phyloP scores from a whole-genome alignment of 768 basidiomycete genomes.

The Mycena chlorophos region DNA sequence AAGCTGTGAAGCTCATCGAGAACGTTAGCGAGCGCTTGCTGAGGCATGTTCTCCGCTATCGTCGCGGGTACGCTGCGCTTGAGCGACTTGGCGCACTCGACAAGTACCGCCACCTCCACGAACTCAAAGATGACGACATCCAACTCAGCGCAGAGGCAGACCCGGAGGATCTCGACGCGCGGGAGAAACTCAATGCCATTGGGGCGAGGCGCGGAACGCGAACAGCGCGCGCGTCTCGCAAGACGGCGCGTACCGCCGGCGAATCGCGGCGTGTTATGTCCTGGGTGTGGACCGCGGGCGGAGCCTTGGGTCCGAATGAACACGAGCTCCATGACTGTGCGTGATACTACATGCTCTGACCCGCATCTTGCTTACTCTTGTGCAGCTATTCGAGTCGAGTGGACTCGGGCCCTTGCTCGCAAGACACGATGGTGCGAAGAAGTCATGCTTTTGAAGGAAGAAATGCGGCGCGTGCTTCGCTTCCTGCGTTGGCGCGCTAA shows the following conservation, averaged over 20 bases:
- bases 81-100: neutral
- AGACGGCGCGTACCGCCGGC: neutral
- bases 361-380: neutral
- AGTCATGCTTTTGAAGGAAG: conserved; percentile 16
- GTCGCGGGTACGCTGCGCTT: neutral
- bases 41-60: neutral
- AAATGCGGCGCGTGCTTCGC: conserved; percentile 9
- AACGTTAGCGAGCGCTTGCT: neutral
- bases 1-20: neutral
- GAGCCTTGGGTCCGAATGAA: conserved; percentile 5
- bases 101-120: neutral
- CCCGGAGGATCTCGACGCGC: neutral
- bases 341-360: neutral
- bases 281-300: conserved; percentile 13
- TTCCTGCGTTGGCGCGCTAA: conserved; percentile 6
- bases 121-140: neutral
- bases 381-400: conserved; percentile 13
- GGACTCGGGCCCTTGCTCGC: conserved; percentile 9
- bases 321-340: conserved; percentile 6
- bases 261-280: neutral
- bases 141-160: neutral
- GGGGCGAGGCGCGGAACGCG: neutral
- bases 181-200: neutral
- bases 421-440: conserved; percentile 10
- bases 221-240: neutral